These are phyloP conservation scores for Lachancea thermotolerans DNA, from an alignment of 805 yeast genomes.

Conservation along the genomic window DNA sequence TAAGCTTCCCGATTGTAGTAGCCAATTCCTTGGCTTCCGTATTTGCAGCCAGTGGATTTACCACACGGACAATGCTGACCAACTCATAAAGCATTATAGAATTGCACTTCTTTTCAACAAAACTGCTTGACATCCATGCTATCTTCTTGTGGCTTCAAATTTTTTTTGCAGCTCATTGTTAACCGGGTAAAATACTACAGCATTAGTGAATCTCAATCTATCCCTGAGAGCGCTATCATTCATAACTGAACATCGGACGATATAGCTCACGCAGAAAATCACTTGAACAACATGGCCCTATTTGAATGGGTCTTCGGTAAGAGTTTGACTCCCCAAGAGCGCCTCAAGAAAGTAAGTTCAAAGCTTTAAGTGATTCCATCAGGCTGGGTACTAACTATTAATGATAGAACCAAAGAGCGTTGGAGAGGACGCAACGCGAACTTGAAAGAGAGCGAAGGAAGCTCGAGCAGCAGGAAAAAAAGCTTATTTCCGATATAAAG, in stretches of 20 bases:
- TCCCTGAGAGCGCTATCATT: too few relatives aligned
- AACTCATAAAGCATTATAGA: constrained; percentile 76
- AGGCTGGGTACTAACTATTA: constrained; percentile 1
- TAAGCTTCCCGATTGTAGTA: constrained; percentile 70
- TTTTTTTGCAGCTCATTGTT: neutral
- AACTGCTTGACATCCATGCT: too few relatives aligned
- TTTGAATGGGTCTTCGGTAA: constrained; percentile 97
- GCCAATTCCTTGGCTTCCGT: constrained; percentile 59
- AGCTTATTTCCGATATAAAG: constrained; percentile 75
- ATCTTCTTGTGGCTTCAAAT: too few relatives aligned
- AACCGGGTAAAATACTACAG: constrained; percentile 1
- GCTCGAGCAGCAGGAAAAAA: constrained; percentile 88
- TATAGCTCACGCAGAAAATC: neutral
- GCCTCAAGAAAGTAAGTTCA: constrained; percentile 59
- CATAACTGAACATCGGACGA: too few relatives aligned
- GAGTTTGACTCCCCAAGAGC: constrained; percentile 88
- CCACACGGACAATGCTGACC: constrained; percentile 79
- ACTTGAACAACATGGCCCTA: constrained; percentile 40
- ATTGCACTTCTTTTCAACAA: too few relatives aligned
- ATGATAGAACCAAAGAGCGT: constrained; percentile 76
- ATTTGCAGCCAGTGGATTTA: constrained; percentile 46
- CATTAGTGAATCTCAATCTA: too few relatives aligned
- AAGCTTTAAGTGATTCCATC: neutral
- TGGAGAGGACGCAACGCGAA: constrained; percentile 92
- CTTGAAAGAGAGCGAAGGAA: constrained; percentile 81